Evolutionary conservation across 2,329 filamentous ascomycete genomes (phyloP).

Genomic region (Penicillium glabrum): DNA sequence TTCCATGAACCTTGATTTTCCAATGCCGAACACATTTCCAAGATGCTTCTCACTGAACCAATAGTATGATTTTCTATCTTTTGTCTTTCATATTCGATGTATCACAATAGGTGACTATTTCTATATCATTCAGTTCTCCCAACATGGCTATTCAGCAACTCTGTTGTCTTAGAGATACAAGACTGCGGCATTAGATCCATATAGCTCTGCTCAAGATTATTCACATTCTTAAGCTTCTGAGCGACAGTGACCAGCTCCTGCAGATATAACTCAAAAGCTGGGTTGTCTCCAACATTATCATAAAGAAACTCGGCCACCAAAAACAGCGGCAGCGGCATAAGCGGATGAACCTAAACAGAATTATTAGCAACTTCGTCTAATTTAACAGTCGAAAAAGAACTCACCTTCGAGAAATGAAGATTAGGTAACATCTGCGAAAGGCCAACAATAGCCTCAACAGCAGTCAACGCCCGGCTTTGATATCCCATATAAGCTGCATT

Average conservation of each 20-base stretch:
- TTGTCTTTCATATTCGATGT: not conserved
- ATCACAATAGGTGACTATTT: not conserved
- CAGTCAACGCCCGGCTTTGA: not conserved
- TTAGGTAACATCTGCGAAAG: not conserved
- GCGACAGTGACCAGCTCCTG: not conserved
- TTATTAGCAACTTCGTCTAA: not conserved
- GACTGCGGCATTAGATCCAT: not conserved
- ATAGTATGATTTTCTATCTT: not conserved
- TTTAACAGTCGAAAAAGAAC: not conserved
- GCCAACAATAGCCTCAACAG: not conserved
- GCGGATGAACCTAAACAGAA: not conserved
- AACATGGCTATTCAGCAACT: not conserved
- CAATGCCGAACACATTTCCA: not conserved
- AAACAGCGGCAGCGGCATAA: not conserved
- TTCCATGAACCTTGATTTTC: not conserved
- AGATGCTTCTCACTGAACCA: not conserved
- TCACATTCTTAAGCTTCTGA: not conserved
- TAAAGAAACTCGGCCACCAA: not conserved
- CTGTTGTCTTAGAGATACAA: not conserved
- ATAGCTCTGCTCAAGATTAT: not conserved
- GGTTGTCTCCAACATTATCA: not conserved
- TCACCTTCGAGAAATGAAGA: not conserved
- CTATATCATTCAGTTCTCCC: not conserved
- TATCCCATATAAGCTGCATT: not conserved
- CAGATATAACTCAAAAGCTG: not conserved